These are phyloP conservation scores for Scheffersomyces coipomensis DNA, from an alignment of 805 yeast species.

Conservation along the genomic window DNA sequence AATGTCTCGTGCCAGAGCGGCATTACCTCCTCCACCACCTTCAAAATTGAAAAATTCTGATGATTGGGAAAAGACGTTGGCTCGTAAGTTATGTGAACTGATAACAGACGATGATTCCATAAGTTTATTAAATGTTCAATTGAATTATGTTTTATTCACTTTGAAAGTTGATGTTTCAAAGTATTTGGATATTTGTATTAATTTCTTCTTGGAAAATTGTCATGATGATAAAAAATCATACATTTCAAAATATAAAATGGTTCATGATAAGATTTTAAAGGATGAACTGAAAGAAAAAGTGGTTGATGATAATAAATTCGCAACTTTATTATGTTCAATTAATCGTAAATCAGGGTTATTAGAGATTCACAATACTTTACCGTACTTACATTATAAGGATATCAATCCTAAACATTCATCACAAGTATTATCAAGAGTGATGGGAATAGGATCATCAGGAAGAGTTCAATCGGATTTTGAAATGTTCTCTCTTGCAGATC, in stretches of 20 bases:
- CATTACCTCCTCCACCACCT: no score
- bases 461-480: not conserved
- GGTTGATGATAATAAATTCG: conserved; percentile 1
- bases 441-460: not conserved
- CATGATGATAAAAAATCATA: conserved; percentile 1
- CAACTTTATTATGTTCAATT: conserved; percentile 31
- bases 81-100: conserved; percentile 11
- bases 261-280: conserved; percentile 4
- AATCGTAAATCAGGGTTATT: conserved; percentile 35
- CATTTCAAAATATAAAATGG: conserved; percentile 5
- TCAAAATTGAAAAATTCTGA: no score
- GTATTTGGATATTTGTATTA: conserved; percentile 18
- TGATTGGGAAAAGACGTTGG: conserved; percentile 28
- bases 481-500: conserved; percentile 4
- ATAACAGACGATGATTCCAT: conserved; percentile 8
- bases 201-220: conserved; percentile 7
- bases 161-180: conserved; percentile 26
- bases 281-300: conserved; percentile 8
- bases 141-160: conserved; percentile 36
- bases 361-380: conserved; percentile 32
- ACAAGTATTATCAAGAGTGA: conserved; percentile 2
- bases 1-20: no score
- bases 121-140: conserved; percentile 31
- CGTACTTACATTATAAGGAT: conserved; percentile 19
- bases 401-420: not conserved